Evolutionary conservation across 2,329 filamentous ascomycete genomes (phyloP).

Genomic region (Paraconiothyrium brasiliense): DNA sequence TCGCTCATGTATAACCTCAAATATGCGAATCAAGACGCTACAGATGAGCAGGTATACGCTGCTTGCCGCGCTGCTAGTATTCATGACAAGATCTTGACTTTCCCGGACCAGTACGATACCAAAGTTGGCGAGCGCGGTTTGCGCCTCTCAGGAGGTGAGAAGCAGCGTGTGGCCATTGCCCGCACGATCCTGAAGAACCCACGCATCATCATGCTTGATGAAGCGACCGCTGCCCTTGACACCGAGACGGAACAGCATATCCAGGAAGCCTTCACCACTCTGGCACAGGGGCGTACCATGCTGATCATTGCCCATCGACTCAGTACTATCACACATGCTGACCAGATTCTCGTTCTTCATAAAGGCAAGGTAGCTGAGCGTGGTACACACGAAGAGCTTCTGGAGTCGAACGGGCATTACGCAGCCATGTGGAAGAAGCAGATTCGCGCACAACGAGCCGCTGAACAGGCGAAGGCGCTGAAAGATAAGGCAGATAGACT

Average conservation of each 20-base stretch:
- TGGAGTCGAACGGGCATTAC: slow-evolving; percentile 57
- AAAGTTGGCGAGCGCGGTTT: slow-evolving; percentile 92
- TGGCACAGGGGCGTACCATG: slow-evolving; percentile 87
- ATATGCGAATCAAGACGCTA: slow-evolving; percentile 84
- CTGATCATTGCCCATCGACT: slow-evolving; percentile 87
- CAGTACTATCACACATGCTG: slow-evolving; percentile 64
- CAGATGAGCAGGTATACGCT: slow-evolving; percentile 81
- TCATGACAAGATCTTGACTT: slow-evolving; percentile 88
- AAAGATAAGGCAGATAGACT: slow-evolving; percentile 61
- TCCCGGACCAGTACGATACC: slow-evolving; percentile 87
- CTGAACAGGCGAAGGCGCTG: slow-evolving; percentile 59
- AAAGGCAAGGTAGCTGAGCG: slow-evolving; percentile 62
- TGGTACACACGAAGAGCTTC: slow-evolving; percentile 61
- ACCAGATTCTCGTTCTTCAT: slow-evolving; percentile 65
- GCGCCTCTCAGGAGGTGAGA: slow-evolving; percentile 87
- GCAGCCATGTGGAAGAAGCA: slow-evolving; percentile 64
- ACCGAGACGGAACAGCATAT: slow-evolving; percentile 94
- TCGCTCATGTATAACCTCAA: slow-evolving; percentile 93
- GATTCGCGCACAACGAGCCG: slow-evolving; percentile 59
- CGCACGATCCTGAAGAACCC: slow-evolving; percentile 93
- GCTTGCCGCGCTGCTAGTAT: slow-evolving; percentile 90
- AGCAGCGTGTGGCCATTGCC: slow-evolving; percentile 92
- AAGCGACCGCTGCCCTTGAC: slow-evolving; percentile 90
- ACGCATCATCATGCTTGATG: slow-evolving; percentile 89
- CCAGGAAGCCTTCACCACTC: slow-evolving; percentile 81